Percentiles rank a stretch among this genome's conserved stretches.
Conservation (phyloP, 2,329 filamentous ascomycete species). For the Chalaropsis ovoidea region DNA sequence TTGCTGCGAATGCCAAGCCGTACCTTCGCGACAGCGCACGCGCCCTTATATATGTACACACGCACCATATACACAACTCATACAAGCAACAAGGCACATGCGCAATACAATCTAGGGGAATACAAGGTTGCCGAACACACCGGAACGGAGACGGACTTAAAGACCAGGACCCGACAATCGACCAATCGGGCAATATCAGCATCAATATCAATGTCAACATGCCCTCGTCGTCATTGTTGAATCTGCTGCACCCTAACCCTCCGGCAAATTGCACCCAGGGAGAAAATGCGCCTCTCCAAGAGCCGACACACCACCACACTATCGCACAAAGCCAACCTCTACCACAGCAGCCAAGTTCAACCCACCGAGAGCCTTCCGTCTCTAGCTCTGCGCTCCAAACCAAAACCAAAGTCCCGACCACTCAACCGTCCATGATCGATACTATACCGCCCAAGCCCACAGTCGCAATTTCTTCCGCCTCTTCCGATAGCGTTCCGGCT, state of each 20-base stretch:
- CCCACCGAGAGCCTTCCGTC: background rate
- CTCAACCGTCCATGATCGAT: background rate
- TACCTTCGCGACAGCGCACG: too few species aligned
- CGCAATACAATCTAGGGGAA: background rate
- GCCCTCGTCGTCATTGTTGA: slow-evolving; percentile 6
- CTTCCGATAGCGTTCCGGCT: background rate
- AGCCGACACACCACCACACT: background rate
- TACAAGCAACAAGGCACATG: too few species aligned
- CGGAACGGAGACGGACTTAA: background rate
- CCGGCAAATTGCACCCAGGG: background rate
- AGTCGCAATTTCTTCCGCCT: background rate
- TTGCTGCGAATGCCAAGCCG: too few species aligned
- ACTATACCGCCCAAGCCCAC: background rate
- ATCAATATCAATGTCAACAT: slow-evolving; percentile 7
- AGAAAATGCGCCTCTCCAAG: background rate
- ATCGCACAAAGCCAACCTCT: background rate
- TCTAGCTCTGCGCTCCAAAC: background rate
- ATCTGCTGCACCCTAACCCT: background rate
- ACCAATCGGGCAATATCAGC: background rate
- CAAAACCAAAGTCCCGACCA: background rate
- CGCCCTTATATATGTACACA: too few species aligned
- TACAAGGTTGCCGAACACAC: background rate
- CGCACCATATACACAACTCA: background rate
- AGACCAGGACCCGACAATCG: background rate
- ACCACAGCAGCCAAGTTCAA: background rate